Percentiles rank a stretch among this genome's conserved stretches.
Evolutionary conservation across 306 rosid genomes (phyloP).

Genomic region (Leucaena leucocephala): DNA sequence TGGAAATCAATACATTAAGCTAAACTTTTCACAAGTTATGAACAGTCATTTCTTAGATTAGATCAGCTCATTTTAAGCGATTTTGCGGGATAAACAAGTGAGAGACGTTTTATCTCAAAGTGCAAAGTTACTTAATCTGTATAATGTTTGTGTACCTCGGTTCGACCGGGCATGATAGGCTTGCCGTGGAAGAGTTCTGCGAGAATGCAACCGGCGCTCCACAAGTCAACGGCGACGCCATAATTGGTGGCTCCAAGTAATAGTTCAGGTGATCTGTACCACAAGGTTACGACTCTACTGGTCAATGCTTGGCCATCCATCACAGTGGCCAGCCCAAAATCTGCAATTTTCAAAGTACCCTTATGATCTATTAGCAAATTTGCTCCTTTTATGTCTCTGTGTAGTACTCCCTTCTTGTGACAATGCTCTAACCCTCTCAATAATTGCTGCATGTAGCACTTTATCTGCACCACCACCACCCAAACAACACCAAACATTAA

Average conservation of each 20-base stretch:
- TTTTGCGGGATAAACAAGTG: too few species aligned
- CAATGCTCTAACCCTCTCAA: slow-evolving; percentile 83
- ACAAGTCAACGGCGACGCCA: slow-evolving; percentile 77
- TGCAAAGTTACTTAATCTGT: too few species aligned
- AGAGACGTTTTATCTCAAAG: too few species aligned
- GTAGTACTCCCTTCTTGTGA: slow-evolving; percentile 77
- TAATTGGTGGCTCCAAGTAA: slow-evolving; percentile 80
- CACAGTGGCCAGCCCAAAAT: slow-evolving; percentile 80
- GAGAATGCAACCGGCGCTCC: slow-evolving; percentile 93
- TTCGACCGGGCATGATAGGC: slow-evolving; percentile 89
- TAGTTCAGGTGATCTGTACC: slow-evolving; percentile 95
- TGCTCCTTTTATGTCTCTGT: slow-evolving; percentile 88
- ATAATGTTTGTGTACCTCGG: slow-evolving; percentile 52
- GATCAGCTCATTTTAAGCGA: too few species aligned
- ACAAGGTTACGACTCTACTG: slow-evolving; percentile 89
- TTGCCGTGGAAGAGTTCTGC: slow-evolving; percentile 82
- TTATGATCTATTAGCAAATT: slow-evolving; percentile 68
- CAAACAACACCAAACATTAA: not conserved
- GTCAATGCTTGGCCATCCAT: slow-evolving; percentile 65
- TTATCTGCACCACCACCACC: slow-evolving; percentile 52
- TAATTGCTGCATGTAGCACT: slow-evolving; percentile 81
- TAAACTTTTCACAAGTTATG: not conserved
- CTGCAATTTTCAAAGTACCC: slow-evolving; percentile 85
- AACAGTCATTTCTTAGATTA: too few species aligned
- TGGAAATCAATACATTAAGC: not conserved